Base-by-base conservation (phyloP, 202 grass and related monocot genomes). In the Zoysia matrella region DNA sequence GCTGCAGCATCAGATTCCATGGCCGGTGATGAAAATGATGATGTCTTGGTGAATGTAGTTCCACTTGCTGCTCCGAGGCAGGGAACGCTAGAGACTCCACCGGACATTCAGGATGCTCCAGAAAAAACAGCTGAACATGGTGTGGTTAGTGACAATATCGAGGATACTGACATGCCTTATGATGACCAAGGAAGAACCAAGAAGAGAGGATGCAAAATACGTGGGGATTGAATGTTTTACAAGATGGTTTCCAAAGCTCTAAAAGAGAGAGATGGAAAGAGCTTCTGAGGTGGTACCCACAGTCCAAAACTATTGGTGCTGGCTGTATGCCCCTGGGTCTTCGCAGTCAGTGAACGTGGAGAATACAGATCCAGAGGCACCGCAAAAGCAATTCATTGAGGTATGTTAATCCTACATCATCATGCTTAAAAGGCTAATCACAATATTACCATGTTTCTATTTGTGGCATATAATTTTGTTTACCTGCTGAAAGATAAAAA, bases 211-310 rank as follows among this genome's bases (percentile, higher is more conserved):
- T 36, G 30, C 0, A 36, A 36, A 36, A 36, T 36, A 36, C 30
- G 30, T 36, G 30, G 30, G 30, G 30, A 36, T 36, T 36, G 65
- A 2, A 2, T 2, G 14, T 10, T 16, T 68, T 68, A 47, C 43
- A 68, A 47, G 65, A 68, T 68, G 65, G 65, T 47, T 9, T 68
- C 47, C 65, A 47, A 4, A 16, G 65, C 65, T n/a, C 44, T 36
- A 36, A 36, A 36, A 68, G 47, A 45, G 66, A 48, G 66, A 69
- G 45, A 69, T 7, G 62, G 5, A 2, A 45, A 48, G 45, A 8
- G 8, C 65, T 67, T 13, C 8, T 15, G 42, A 6, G 5, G 41
- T 11, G 3, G 9, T 3, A 11, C 40, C 63, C 62, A n/a, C 5
- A 1, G 48, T 8, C 6, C 66, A 6, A 45, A 69, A 12, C 45